Evolutionary conservation across 352 stramenopile species (phyloP).

Genomic region (Saprolegnia parasitica): DNA sequence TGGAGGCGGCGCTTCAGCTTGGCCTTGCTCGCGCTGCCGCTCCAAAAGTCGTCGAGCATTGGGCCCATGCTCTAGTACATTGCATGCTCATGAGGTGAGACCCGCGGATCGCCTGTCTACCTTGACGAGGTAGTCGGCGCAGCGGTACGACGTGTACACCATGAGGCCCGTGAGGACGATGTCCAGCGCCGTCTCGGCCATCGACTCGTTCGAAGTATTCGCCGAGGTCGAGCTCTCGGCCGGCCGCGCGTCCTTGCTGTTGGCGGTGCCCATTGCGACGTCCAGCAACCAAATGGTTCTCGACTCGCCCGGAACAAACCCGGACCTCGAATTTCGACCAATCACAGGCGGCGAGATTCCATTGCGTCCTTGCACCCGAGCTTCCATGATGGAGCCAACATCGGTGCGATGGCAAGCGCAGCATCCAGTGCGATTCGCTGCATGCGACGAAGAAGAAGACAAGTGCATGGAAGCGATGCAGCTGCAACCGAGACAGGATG

Average conservation of each 20-base stretch:
- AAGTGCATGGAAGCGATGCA: too few relatives aligned
- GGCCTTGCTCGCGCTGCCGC: slow-evolving; percentile 53
- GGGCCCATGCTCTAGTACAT: slow-evolving; percentile 63
- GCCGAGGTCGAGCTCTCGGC: background rate
- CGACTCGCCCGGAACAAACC: background rate
- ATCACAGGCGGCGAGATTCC: background rate
- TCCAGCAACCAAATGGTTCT: background rate
- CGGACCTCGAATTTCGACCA: background rate
- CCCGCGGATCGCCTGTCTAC: slow-evolving; percentile 19
- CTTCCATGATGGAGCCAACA: background rate
- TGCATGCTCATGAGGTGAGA: background rate
- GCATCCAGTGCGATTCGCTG: too few relatives aligned
- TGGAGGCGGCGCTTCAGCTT: slow-evolving; percentile 71
- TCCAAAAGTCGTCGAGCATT: slow-evolving; percentile 75
- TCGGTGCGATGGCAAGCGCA: background rate
- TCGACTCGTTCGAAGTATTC: background rate
- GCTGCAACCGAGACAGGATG: too few relatives aligned
- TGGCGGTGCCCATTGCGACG: slow-evolving; percentile 14
- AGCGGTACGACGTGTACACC: slow-evolving; percentile 78
- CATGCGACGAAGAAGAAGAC: too few relatives aligned
- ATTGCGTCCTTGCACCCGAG: too few relatives aligned
- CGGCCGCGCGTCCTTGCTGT: slow-evolving; percentile 20
- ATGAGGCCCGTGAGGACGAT: slow-evolving; percentile 73
- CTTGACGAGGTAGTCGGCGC: slow-evolving; percentile 83
- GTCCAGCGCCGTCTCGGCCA: slow-evolving; percentile 53